Evolutionary conservation across 2,329 filamentous ascomycete genomes (phyloP).

Genomic region (Xylariaceae sp.): DNA sequence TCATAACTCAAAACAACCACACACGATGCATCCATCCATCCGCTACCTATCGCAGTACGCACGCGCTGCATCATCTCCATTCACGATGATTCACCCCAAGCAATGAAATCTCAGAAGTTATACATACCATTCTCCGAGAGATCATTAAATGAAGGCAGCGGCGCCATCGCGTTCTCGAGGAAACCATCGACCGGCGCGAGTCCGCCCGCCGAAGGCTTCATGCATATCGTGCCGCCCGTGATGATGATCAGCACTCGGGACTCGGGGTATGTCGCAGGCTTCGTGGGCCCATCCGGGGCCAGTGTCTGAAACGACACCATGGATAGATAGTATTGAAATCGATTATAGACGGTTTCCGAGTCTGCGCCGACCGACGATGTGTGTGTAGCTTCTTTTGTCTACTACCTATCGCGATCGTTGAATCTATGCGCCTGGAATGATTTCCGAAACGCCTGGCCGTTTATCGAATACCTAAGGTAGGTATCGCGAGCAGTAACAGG

Average conservation of each 20-base stretch:
- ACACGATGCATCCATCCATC: too few relatives aligned
- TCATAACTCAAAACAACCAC: too few relatives aligned
- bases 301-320: constrained; percentile 26
- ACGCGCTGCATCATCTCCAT: background rate
- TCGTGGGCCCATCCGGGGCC: constrained; percentile 21
- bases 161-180: constrained; percentile 73
- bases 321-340: background rate
- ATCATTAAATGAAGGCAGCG: constrained; percentile 82
- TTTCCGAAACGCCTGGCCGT: background rate
- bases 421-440: background rate
- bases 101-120: background rate
- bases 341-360: background rate
- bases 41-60: background rate
- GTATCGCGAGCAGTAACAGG: too few relatives aligned
- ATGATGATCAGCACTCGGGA: constrained; percentile 84
- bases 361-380: background rate
- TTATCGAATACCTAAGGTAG: too few relatives aligned
- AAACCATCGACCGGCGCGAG: constrained; percentile 77
- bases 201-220: constrained; percentile 75
- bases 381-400: background rate
- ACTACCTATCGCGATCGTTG: background rate
- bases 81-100: background rate
- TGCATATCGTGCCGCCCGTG: constrained; percentile 86
- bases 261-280: constrained; percentile 50
- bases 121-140: constrained; percentile 45